phyloP scores from a whole-genome alignment of 495 filamentous ascomycete genomes.

The Hyaloscypha hepaticicola region DNA sequence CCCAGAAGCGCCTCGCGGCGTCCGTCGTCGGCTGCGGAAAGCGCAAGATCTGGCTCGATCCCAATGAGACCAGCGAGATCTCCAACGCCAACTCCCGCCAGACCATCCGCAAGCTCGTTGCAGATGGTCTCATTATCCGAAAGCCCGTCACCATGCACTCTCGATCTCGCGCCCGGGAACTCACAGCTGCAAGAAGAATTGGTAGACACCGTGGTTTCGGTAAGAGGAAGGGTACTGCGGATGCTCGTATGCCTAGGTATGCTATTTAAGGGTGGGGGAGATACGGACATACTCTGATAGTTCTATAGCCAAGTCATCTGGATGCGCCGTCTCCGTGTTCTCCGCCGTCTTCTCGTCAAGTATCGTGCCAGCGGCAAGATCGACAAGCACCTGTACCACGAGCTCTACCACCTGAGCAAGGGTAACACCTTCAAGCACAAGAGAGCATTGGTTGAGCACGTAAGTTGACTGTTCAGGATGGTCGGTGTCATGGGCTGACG shows the following conservation, averaged over 20 bases:
- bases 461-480: constrained; percentile 56
- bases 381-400: constrained; percentile 99
- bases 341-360: constrained; percentile 97
- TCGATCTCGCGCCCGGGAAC: constrained; percentile 86
- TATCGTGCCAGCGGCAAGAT: constrained; percentile 99
- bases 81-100: constrained; percentile 99
- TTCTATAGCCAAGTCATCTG: constrained; percentile 82
- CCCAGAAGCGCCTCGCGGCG: constrained; percentile 99
- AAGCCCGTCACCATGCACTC: constrained; percentile 99
- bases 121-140: constrained; percentile 99
- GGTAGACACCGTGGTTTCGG: constrained; percentile 97
- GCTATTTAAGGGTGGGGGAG: constrained; percentile 31
- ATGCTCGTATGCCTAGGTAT: constrained; percentile 98
- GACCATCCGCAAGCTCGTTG: constrained; percentile 99
- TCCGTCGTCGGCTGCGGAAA: constrained; percentile 97
- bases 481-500: constrained; percentile 13
- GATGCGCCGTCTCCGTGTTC: constrained; percentile 99
- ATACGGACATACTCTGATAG: constrained; percentile 15
- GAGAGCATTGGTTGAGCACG: constrained; percentile 98
- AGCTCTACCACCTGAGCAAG: constrained; percentile 99
- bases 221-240: constrained; percentile 99
- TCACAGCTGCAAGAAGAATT: constrained; percentile 84
- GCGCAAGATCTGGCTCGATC: constrained; percentile 99
- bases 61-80: constrained; percentile 98
- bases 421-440: constrained; percentile 99